Conservation (phyloP, 306 rosid species). For the Cicer chorassanicum region DNA sequence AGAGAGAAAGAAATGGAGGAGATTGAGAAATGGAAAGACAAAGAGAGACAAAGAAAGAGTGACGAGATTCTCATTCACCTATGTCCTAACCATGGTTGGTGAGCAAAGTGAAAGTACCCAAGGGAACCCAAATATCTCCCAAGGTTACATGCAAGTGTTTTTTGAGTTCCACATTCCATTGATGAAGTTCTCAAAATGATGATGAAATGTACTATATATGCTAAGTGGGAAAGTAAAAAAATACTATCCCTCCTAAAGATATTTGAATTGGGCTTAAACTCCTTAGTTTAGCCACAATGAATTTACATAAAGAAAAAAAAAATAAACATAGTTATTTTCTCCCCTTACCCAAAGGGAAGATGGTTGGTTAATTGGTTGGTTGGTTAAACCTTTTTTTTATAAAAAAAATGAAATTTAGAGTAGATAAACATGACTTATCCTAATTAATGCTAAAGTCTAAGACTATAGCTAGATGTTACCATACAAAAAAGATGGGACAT, state of each 20-base stretch:
- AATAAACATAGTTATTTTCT: slow-evolving; percentile 46
- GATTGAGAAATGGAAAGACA: slow-evolving; percentile 30
- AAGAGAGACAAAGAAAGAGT: slow-evolving; percentile 30
- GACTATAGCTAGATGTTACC: slow-evolving; percentile 59
- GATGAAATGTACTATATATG: slow-evolving; percentile 58
- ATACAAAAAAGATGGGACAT: slow-evolving; percentile 73
- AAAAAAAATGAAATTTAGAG: slow-evolving; percentile 52
- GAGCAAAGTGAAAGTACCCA: slow-evolving; percentile 77
- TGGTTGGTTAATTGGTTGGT: slow-evolving; percentile 47
- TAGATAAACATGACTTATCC: slow-evolving; percentile 47
- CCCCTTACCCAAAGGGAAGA: slow-evolving; percentile 71
- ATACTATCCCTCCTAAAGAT: slow-evolving; percentile 63
- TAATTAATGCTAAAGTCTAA: slow-evolving; percentile 53
- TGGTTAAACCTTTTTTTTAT: slow-evolving; percentile 54
- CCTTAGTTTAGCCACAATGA: slow-evolving; percentile 77
- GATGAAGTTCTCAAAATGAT: slow-evolving; percentile 71
- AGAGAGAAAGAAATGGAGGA: slow-evolving; percentile 7
- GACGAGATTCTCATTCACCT: slow-evolving; percentile 60
- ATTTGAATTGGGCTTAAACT: slow-evolving; percentile 71
- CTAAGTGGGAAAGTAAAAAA: slow-evolving; percentile 50
- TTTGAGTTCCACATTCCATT: slow-evolving; percentile 80
- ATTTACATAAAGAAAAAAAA: slow-evolving; percentile 50
- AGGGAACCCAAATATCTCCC: slow-evolving; percentile 99
- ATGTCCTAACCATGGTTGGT: slow-evolving; percentile 99
- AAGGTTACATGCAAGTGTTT: slow-evolving; percentile 79